Conservation (phyloP, 108 stramenopile genomes). For the Stephanodiscus triporus region DNA sequence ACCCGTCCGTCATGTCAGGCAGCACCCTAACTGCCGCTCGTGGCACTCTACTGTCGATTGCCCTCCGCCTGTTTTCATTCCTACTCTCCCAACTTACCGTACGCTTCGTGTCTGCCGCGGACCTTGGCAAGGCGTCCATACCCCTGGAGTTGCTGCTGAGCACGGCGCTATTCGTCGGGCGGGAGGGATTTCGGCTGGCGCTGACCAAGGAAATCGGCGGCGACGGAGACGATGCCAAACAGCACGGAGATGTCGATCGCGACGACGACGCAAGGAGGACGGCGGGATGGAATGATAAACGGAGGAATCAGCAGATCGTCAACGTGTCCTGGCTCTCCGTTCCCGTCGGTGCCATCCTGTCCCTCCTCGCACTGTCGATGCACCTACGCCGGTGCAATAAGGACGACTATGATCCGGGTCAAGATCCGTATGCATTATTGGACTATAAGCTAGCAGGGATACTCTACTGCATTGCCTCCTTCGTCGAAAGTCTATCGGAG, state of each 20-base stretch:
- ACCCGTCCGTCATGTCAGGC: background rate
- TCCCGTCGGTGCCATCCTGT: conserved; percentile 31
- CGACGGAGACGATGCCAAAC: conserved; percentile 5
- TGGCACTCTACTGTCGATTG: conserved; percentile 63
- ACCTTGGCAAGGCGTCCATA: conserved; percentile 79
- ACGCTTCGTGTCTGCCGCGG: conserved; percentile 65
- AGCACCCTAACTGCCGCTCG: conserved; percentile 48
- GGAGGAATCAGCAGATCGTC: conserved; percentile 31
- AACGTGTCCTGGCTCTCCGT: conserved; percentile 63
- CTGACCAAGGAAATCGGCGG: conserved; percentile 57
- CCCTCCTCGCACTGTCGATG: conserved; percentile 37
- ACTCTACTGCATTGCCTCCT: conserved; percentile 77
- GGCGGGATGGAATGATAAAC: conserved; percentile 5
- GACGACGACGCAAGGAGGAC: conserved; percentile 39
- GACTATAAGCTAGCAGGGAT: conserved; percentile 81
- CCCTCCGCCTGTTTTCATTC: conserved; percentile 71
- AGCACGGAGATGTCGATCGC: background rate
- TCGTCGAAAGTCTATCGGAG: conserved; percentile 76
- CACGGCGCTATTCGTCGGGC: conserved; percentile 80
- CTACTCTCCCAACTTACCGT: conserved; percentile 76
- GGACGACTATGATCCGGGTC: background rate
- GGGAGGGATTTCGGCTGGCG: conserved; percentile 90
- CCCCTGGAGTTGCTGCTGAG: conserved; percentile 80
- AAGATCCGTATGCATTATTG: conserved; percentile 1
- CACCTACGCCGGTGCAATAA: conserved; percentile 47